Percentiles rank a stretch among this genome's conserved stretches.
Conservation (phyloP, 1,284 basidiomycete species). For the Puccinia novopanici region DNA sequence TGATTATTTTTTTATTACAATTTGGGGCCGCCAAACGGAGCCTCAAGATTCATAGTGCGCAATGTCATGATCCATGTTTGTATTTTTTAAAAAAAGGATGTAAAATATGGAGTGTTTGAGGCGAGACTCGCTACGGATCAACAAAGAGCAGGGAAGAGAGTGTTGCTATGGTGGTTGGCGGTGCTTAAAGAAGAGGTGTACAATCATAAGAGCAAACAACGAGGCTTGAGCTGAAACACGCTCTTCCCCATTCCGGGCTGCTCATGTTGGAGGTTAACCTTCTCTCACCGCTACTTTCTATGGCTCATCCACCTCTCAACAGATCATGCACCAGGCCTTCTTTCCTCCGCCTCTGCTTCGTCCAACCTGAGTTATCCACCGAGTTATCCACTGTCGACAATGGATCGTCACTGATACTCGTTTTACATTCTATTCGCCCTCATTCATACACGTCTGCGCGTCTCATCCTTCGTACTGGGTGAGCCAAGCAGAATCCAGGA, state of each 20-base stretch:
- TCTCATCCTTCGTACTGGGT: constrained; percentile 3
- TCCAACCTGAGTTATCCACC: background rate
- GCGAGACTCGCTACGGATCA: background rate
- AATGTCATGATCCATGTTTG: no score
- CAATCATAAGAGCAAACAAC: constrained; percentile 9
- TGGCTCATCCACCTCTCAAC: background rate
- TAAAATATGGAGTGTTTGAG: no score
- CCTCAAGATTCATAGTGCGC: no score
- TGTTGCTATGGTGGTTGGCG: background rate
- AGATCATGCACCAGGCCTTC: background rate
- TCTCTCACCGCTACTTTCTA: no score
- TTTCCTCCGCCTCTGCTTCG: background rate
- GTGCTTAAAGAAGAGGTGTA: no score
- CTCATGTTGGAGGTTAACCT: background rate
- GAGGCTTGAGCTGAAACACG: constrained; percentile 17
- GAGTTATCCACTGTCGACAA: background rate
- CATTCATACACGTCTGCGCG: constrained; percentile 3
- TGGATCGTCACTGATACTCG: background rate
- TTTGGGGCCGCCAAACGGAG: no score
- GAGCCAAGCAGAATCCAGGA: background rate
- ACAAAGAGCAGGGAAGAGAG: background rate
- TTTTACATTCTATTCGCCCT: background rate
- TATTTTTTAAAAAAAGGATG: no score
- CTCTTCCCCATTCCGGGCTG: constrained; percentile 1
- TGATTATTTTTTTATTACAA: no score